Evolutionary conservation across 2,329 filamentous ascomycete species (phyloP).

Genomic region (Leptosphaerulina australis): DNA sequence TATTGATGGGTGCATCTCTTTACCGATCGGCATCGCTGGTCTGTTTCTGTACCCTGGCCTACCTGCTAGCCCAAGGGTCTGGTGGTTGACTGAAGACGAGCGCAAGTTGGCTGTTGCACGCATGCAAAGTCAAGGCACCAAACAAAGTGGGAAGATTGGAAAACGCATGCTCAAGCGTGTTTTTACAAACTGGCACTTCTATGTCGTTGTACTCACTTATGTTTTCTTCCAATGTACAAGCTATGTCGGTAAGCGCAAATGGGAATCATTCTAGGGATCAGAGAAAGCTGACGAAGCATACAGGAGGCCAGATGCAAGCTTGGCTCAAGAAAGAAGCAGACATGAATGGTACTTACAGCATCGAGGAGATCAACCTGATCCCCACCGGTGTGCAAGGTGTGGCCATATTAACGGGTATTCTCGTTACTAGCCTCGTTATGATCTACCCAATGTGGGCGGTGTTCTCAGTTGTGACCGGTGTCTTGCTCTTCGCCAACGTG

Average conservation of each 20-base stretch:
- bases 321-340: constrained; percentile 56
- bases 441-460: constrained; percentile 57
- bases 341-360: constrained; percentile 45
- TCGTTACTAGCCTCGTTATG: constrained; percentile 55
- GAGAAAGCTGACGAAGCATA: not conserved
- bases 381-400: constrained; percentile 56
- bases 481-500: constrained; percentile 51
- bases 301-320: constrained; percentile 54
- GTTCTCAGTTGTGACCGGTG: constrained; percentile 47
- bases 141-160: constrained; percentile 48
- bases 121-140: constrained; percentile 31
- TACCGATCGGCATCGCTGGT: constrained; percentile 60
- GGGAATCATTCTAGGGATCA: not conserved
- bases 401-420: constrained; percentile 54
- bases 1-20: constrained; percentile 60
- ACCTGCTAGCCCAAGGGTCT: constrained; percentile 55
- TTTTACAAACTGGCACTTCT: constrained; percentile 56
- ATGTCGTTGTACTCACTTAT: constrained; percentile 55
- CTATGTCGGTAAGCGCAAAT: constrained; percentile 42
- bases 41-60: constrained; percentile 59
- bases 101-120: constrained; percentile 30
- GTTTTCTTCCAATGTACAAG: constrained; percentile 42
- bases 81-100: constrained; percentile 51
- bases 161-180: constrained; percentile 54
- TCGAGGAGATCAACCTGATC: constrained; percentile 56